Base-by-base conservation (phyloP, 2,329 filamentous ascomycete genomes). In the Penicillium brevicompactum region DNA sequence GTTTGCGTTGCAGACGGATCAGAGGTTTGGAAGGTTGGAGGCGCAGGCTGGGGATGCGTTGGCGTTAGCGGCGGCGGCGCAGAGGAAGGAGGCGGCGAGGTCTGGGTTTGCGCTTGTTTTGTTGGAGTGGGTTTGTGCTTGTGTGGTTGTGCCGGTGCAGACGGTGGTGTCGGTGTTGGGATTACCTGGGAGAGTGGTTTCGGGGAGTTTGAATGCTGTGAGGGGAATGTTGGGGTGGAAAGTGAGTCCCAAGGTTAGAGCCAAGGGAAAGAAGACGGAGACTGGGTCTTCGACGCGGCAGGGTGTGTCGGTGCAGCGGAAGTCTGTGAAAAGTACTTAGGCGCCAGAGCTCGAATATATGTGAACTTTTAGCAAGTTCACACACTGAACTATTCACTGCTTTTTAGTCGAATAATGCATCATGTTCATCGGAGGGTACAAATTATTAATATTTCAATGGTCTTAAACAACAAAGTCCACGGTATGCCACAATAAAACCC, bases 11-110 rank as follows among this genome's bases (percentile, higher is more conserved):
- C 88, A 93, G 67, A 90, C 87, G 2, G 91, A 96, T 61, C 83
- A 86, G 8, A 84, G 89, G 22, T 84, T 97, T 55, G 82, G 85
- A 40, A 83, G 86, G 18, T 78, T 96, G 4, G 89, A 96, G 60
- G 78, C 80, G 0, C 82, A 88, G 34, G 74, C 95, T 13, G 85
- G 87, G 58, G 92, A 96, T 66, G 88, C 91, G 4, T 82, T 96
- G 44, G 84, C 89, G 1, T 78, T 97, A n/a, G 90, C 91, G 2
- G 89, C 89, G 0, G 90, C 91, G 2, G 89, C 89, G 2, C 75
- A 78, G 58, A 67, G 68, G 24, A 62, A 67, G 1, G 64, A 42
- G 13, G 24, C 52, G 14, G 60, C 63, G 4, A 65, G 65, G 14
- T 57, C 58, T 21, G 68, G 61, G 18, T 65, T 73, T 38, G 57